Conservation (phyloP, 805 yeast species). For the Saturnispora mendoncae region DNA sequence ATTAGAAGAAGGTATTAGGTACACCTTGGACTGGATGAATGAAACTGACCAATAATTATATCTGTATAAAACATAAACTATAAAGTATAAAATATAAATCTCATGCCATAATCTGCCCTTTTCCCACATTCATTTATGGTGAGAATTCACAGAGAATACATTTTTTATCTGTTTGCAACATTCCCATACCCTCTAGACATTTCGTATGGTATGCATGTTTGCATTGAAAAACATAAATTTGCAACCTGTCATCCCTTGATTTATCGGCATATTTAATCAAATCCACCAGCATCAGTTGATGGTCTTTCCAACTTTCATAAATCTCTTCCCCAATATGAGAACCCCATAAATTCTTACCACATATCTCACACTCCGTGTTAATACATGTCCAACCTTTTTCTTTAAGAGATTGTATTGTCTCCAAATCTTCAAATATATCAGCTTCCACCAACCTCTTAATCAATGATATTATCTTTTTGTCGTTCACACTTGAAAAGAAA, state of each 20-base stretch:
- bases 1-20: slow-evolving; percentile 68
- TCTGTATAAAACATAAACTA: background rate
- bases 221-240: slow-evolving; percentile 52
- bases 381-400: slow-evolving; percentile 56
- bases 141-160: slow-evolving; percentile 35
- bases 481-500: slow-evolving; percentile 55
- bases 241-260: slow-evolving; percentile 14
- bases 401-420: slow-evolving; percentile 33
- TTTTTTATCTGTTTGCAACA: slow-evolving; percentile 18
- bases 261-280: slow-evolving; percentile 9
- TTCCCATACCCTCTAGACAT: slow-evolving; percentile 46
- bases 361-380: slow-evolving; percentile 57
- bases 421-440: slow-evolving; percentile 43
- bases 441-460: slow-evolving; percentile 47
- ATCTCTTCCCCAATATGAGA: slow-evolving; percentile 41
- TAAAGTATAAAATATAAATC: too few relatives aligned
- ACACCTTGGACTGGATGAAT: slow-evolving; percentile 83
- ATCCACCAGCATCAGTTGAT: slow-evolving; percentile 15
- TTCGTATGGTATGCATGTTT: slow-evolving; percentile 55
- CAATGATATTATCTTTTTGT: slow-evolving; percentile 44
- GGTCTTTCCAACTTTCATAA: slow-evolving; percentile 50
- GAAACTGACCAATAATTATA: slow-evolving; percentile 34
- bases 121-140: background rate
- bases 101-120: background rate
- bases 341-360: slow-evolving; percentile 73